Conservation (phyloP, 371 early-diverging fungal species). For the Mucor plumbeus region DNA sequence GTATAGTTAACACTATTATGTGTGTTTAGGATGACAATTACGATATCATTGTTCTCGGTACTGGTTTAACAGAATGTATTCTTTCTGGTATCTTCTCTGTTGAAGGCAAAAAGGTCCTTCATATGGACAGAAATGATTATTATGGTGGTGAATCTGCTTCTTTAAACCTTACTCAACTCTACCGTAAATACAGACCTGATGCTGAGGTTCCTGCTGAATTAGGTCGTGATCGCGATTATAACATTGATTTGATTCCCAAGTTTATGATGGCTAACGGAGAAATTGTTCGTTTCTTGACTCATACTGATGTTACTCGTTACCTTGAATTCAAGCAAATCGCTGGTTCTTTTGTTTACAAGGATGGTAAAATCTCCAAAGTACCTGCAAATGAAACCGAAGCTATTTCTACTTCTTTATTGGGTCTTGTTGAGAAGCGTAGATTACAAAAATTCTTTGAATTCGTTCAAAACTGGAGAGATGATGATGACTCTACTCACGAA, state of each 20-base stretch:
- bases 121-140: conserved; percentile 98
- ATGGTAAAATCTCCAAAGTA: conserved; percentile 91
- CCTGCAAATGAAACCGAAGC: conserved; percentile 95
- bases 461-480: conserved; percentile 84
- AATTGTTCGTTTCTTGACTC: conserved; percentile 84
- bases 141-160: conserved; percentile 98
- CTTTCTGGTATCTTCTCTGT: conserved; percentile 98
- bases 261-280: conserved; percentile 99
- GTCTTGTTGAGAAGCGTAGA: conserved; percentile 95
- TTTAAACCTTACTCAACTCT: conserved; percentile 94
- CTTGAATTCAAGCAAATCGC: conserved; percentile 97
- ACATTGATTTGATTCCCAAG: conserved; percentile 99
- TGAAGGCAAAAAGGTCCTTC: conserved; percentile 98
- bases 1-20: not conserved
- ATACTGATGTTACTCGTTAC: conserved; percentile 98
- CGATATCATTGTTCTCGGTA: conserved; percentile 98
- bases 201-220: conserved; percentile 66
- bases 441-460: conserved; percentile 98
- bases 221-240: conserved; percentile 95
- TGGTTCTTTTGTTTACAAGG: conserved; percentile 95
- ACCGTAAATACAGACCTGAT: conserved; percentile 82
- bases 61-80: conserved; percentile 99
- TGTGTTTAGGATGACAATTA: conserved; percentile 80
- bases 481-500: conserved; percentile 82
- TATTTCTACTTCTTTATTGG: conserved; percentile 86